Evolutionary conservation across 352 stramenopile genomes (phyloP).

Genomic region (Pythium aphanidermatum): DNA sequence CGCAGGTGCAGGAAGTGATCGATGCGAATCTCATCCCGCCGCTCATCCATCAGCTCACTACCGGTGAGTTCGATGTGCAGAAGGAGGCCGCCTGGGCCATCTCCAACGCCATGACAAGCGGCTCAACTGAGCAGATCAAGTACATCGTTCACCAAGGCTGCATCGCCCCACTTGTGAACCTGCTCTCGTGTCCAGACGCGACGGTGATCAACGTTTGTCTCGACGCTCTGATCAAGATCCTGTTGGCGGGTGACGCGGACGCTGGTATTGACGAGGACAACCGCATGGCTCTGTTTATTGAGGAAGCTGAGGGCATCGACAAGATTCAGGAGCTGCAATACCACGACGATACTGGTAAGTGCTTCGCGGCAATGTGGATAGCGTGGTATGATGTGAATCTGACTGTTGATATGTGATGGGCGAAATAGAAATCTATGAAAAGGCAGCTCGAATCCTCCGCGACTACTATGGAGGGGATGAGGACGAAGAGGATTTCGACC

Average conservation of each 20-base stretch:
- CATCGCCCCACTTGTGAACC: constrained; percentile 95
- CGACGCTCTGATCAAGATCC: constrained; percentile 96
- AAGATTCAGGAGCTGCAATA: constrained; percentile 98
- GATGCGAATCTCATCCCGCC: constrained; percentile 69
- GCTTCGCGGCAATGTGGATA: constrained; percentile 39
- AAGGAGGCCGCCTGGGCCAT: constrained; percentile 86
- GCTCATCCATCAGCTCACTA: constrained; percentile 53
- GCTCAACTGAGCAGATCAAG: constrained; percentile 92
- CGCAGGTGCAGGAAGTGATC: constrained; percentile 76
- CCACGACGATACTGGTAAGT: constrained; percentile 94
- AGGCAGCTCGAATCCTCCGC: constrained; percentile 94
- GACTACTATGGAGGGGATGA: constrained; percentile 98
- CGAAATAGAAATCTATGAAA: constrained; percentile 85
- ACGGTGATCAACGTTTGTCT: constrained; percentile 97
- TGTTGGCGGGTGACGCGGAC: constrained; percentile 83
- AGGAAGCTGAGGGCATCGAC: constrained; percentile 94
- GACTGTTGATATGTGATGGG: neutral
- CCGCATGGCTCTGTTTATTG: constrained; percentile 94
- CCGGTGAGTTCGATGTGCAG: constrained; percentile 67
- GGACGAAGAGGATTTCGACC: constrained; percentile 90
- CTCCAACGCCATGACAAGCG: constrained; percentile 69
- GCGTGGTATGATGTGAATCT: constrained; percentile 18
- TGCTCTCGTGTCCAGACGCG: constrained; percentile 89
- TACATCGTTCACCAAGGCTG: constrained; percentile 96
- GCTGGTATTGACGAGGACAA: constrained; percentile 86